Percentiles rank a stretch among this genome's conserved stretches.
phyloP scores from a whole-genome alignment of 1,284 basidiomycete genomes.

The Ceraceosorus bombacis region DNA sequence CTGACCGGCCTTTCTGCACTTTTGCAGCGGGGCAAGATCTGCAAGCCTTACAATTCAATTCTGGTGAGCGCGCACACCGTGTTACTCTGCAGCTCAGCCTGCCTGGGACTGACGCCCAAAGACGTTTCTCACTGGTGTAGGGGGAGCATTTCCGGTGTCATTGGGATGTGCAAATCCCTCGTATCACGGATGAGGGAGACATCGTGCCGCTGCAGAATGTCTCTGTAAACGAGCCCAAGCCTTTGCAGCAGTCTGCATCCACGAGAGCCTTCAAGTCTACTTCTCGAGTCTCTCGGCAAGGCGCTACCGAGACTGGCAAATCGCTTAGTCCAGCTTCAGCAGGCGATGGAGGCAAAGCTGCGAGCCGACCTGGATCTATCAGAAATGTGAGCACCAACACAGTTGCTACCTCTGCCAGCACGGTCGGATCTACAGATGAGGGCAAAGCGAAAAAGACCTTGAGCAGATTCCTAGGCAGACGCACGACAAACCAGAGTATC shows the following conservation, averaged over 20 bases:
- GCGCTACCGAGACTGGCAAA: neutral
- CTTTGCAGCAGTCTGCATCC: neutral
- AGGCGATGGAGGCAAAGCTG: slow-evolving; percentile 2
- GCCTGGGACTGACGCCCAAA: neutral
- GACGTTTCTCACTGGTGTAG: slow-evolving; percentile 5
- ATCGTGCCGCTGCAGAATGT: slow-evolving; percentile 16
- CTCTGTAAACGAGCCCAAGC: slow-evolving; percentile 9
- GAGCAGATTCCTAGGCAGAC: slow-evolving; percentile 18
- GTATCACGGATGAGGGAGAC: slow-evolving; percentile 22
- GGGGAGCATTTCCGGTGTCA: slow-evolving; percentile 46
- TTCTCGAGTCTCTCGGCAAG: slow-evolving; percentile 20
- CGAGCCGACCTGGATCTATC: slow-evolving; percentile 20
- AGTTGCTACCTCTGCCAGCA: slow-evolving; percentile 10
- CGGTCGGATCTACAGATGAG: neutral
- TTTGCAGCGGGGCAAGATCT: slow-evolving; percentile 70
- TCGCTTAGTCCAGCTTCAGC: neutral
- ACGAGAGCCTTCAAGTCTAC: slow-evolving; percentile 10
- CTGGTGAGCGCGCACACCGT: slow-evolving; percentile 13
- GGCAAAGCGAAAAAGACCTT: slow-evolving; percentile 18
- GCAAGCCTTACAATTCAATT: slow-evolving; percentile 70
- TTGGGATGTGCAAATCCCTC: slow-evolving; percentile 37
- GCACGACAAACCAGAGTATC: neutral
- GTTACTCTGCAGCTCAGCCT: neutral
- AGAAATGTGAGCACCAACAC: slow-evolving; percentile 16
- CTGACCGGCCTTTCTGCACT: neutral